Conservation (phyloP, 2,329 filamentous ascomycete genomes). For the Nannizzia gypsea region DNA sequence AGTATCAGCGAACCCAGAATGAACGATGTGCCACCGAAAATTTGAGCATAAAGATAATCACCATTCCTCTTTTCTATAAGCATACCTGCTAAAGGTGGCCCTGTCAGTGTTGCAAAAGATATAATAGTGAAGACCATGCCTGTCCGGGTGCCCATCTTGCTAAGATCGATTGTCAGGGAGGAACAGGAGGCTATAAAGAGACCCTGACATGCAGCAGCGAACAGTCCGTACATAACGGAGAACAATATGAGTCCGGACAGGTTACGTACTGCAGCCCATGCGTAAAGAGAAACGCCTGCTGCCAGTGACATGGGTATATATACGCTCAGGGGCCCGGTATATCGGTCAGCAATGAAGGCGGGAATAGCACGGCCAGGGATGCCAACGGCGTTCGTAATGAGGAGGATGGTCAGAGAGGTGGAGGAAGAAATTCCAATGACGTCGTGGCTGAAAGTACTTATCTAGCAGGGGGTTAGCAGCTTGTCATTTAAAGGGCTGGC, state of each 20-base stretch:
- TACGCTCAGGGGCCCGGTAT: slow-evolving; percentile 50
- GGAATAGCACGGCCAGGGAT: slow-evolving; percentile 47
- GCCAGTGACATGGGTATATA: slow-evolving; percentile 41
- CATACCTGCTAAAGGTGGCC: slow-evolving; percentile 44
- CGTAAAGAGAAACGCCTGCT: slow-evolving; percentile 36
- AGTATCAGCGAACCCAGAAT: slow-evolving; percentile 34
- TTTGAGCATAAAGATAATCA: slow-evolving; percentile 40
- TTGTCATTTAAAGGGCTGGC: not conserved
- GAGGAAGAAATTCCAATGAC: slow-evolving; percentile 31
- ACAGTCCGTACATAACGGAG: slow-evolving; percentile 52
- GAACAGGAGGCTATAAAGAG: slow-evolving; percentile 53
- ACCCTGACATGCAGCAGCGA: slow-evolving; percentile 51
- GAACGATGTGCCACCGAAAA: slow-evolving; percentile 39
- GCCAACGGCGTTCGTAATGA: slow-evolving; percentile 55
- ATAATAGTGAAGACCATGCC: slow-evolving; percentile 46
- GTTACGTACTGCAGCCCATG: slow-evolving; percentile 48
- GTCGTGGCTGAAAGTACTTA: slow-evolving; percentile 32
- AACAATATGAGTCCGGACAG: slow-evolving; percentile 48
- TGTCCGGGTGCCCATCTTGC: slow-evolving; percentile 44
- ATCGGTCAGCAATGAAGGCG: slow-evolving; percentile 46
- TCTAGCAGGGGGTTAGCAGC: not conserved
- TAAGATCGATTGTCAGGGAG: slow-evolving; percentile 42
- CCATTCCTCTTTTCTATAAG: slow-evolving; percentile 38
- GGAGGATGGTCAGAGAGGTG: slow-evolving; percentile 47
- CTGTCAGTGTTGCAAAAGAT: slow-evolving; percentile 42